Percentiles rank a stretch among this genome's conserved stretches.
Evolutionary conservation across 257 asterid species (phyloP).

Genomic region (Galeopsis tetrahit): DNA sequence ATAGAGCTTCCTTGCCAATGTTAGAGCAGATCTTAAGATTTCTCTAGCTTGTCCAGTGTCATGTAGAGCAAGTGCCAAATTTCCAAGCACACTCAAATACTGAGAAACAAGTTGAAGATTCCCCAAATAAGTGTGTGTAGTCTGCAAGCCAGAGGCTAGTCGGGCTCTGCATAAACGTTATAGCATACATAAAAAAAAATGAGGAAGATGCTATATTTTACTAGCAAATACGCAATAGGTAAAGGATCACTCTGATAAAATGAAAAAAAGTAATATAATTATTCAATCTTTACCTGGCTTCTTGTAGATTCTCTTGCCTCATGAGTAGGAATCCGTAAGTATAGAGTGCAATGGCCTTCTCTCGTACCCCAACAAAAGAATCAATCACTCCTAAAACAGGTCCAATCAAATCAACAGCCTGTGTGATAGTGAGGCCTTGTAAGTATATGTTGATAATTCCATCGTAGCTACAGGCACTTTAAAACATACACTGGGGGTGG

Average conservation of each 20-base stretch:
- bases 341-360: conserved; percentile 75
- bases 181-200: conserved; percentile 11
- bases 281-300: conserved; percentile 67
- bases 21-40: conserved; percentile 91
- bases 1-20: conserved; percentile 85
- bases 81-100: conserved; percentile 86
- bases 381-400: conserved; percentile 77
- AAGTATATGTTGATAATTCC: conserved; percentile 28
- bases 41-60: conserved; percentile 98
- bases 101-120: conserved; percentile 97
- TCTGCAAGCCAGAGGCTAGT: conserved; percentile 94
- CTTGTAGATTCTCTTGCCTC: conserved; percentile 93
- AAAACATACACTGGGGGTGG: conserved; percentile 19
- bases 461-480: conserved; percentile 15
- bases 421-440: conserved; percentile 36
- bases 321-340: conserved; percentile 88
- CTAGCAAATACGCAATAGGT: conserved; percentile 19
- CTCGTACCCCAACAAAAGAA: conserved; percentile 91
- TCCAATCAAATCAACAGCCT: conserved; percentile 93
- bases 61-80: conserved; percentile 83
- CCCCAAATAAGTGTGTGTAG: conserved; percentile 78
- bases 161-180: conserved; percentile 59
- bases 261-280: conserved; percentile 6
- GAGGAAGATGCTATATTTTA: conserved; percentile 24
- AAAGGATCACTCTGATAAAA: conserved; percentile 16